phyloP scores from a whole-genome alignment of 331 rosid genomes.

The Acacia pycnantha region DNA sequence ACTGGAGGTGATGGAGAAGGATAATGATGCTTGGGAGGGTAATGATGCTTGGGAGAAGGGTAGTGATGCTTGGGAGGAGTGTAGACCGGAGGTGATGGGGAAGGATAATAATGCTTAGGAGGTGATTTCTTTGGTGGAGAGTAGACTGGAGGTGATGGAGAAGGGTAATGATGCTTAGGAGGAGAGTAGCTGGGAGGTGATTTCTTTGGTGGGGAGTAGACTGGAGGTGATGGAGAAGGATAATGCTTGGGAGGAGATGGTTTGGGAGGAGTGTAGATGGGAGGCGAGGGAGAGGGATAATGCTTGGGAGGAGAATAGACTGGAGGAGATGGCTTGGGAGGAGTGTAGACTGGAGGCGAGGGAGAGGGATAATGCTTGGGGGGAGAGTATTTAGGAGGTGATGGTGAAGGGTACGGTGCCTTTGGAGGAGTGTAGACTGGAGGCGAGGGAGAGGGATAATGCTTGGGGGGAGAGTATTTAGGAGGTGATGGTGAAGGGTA shows the following conservation, averaged over 20 bases:
- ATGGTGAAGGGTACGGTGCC: slow-evolving; percentile 16
- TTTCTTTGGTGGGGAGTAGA: no score
- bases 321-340: slow-evolving; percentile 29
- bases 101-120: neutral
- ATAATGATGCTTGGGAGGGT: slow-evolving; percentile 32
- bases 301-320: slow-evolving; percentile 17
- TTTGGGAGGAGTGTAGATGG: slow-evolving; percentile 30
- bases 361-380: slow-evolving; percentile 10
- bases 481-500: no score
- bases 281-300: neutral
- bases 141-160: neutral
- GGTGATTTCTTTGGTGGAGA: no score
- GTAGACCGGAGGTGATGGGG: slow-evolving; percentile 20
- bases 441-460: no score
- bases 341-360: neutral
- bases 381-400: slow-evolving; percentile 15
- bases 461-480: no score
- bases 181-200: neutral
- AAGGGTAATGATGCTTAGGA: neutral
- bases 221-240: neutral
- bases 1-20: slow-evolving; percentile 9
- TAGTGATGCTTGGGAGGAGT: slow-evolving; percentile 22
- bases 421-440: slow-evolving; percentile 20
- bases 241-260: neutral
- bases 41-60: neutral